These are phyloP conservation scores for Sporopachydermia quercuum DNA, from an alignment of 805 yeast genomes.

Conservation along the genomic window DNA sequence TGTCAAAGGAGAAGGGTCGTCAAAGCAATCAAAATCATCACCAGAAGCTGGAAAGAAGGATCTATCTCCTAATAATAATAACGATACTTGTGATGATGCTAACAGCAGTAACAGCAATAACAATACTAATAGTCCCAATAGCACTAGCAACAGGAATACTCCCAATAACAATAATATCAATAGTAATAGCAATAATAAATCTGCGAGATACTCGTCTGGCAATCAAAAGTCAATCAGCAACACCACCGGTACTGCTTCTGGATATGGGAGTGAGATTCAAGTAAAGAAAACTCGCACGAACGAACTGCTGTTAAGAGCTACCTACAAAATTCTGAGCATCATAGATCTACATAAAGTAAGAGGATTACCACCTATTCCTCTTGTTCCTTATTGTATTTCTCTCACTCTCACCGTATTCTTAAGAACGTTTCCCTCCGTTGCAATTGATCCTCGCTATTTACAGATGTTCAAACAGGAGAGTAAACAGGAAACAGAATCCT, in stretches of 20 bases:
- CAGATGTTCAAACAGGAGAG: too few species aligned
- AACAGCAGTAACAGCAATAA: too few species aligned
- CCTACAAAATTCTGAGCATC: conserved; percentile 15
- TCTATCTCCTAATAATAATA: too few species aligned
- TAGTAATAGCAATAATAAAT: too few species aligned
- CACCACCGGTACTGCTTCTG: too few species aligned
- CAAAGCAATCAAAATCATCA: not conserved
- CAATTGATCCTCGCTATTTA: conserved; percentile 8
- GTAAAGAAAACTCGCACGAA: not conserved
- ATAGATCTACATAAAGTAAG: conserved; percentile 8
- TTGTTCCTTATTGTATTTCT: conserved; percentile 20
- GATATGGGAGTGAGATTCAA: not conserved
- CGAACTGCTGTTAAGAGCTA: conserved; percentile 12
- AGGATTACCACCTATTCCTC: conserved; percentile 18
- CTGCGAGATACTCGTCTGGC: too few species aligned
- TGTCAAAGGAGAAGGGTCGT: not conserved
- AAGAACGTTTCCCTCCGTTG: conserved; percentile 14
- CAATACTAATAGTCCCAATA: too few species aligned
- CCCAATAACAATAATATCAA: too few species aligned
- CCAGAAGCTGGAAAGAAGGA: too few species aligned
- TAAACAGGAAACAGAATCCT: too few species aligned
- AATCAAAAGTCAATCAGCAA: not conserved
- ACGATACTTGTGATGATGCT: too few species aligned
- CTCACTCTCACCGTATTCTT: conserved; percentile 21
- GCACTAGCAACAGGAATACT: too few species aligned